phyloP scores from a whole-genome alignment of 2,329 filamentous ascomycete genomes.

The Arthroderma sp. region DNA sequence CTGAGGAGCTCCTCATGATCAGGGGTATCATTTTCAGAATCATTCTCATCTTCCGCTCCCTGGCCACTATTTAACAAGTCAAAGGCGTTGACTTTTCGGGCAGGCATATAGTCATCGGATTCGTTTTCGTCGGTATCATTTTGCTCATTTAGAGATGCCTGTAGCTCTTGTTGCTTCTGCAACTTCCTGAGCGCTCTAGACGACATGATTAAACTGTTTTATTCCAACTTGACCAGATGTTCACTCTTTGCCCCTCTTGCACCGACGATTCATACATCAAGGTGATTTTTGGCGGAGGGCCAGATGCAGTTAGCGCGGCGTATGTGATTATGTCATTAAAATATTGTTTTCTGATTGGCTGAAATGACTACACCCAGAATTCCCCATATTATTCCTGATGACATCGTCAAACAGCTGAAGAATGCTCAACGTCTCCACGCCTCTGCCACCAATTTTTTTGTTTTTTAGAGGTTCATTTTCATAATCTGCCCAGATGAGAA shows the following conservation, averaged over 20 bases:
- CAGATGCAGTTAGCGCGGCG: too few relatives aligned
- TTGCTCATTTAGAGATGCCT: constrained; percentile 27
- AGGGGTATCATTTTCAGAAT: constrained; percentile 16
- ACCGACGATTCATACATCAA: too few relatives aligned
- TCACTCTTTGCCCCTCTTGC: too few relatives aligned
- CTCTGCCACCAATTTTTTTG: too few relatives aligned
- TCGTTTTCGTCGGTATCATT: constrained; percentile 27
- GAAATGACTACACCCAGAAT: too few relatives aligned
- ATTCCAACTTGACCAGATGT: too few relatives aligned
- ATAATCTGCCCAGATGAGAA: constrained; percentile 31
- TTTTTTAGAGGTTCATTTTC: not conserved
- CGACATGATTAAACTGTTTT: constrained; percentile 38
- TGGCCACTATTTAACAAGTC: constrained; percentile 34
- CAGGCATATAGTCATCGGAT: constrained; percentile 28
- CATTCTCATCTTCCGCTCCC: constrained; percentile 21
- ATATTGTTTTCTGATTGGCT: too few relatives aligned
- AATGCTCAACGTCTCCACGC: too few relatives aligned
- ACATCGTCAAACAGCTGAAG: too few relatives aligned
- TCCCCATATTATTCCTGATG: too few relatives aligned
- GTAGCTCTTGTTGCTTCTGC: constrained; percentile 48
- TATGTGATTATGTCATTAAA: too few relatives aligned
- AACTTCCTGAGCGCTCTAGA: constrained; percentile 52
- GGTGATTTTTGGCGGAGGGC: too few relatives aligned
- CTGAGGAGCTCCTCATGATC: constrained; percentile 9
- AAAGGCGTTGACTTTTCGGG: constrained; percentile 40